phyloP scores from a whole-genome alignment of 208 protist species.

The Leptomonas seymouri region DNA sequence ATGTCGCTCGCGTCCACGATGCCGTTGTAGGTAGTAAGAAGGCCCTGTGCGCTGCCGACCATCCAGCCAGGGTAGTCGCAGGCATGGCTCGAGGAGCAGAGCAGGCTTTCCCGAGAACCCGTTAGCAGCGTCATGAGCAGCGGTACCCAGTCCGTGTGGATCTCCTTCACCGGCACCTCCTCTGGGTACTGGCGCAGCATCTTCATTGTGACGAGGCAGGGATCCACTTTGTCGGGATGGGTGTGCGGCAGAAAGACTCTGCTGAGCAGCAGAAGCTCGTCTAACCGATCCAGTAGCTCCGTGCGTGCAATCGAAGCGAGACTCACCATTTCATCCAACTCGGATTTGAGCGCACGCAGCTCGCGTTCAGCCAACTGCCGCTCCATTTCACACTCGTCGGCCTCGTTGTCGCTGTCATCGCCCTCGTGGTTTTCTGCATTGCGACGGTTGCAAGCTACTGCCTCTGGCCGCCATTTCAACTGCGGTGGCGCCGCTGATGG shows the following conservation, averaged over 20 bases:
- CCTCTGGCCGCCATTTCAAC: slow-evolving; percentile 4
- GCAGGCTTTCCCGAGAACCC: slow-evolving; percentile 34
- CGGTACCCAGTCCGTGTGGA: slow-evolving; percentile 64
- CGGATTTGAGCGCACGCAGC: slow-evolving; percentile 46
- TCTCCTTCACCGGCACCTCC: slow-evolving; percentile 68
- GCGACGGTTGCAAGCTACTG: background rate
- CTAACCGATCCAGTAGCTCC: slow-evolving; percentile 46
- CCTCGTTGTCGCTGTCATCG: slow-evolving; percentile 6
- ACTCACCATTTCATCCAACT: slow-evolving; percentile 63
- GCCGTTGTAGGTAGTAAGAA: slow-evolving; percentile 27
- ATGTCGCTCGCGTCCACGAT: slow-evolving; percentile 25
- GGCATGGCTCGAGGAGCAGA: slow-evolving; percentile 28
- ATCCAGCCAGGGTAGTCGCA: slow-evolving; percentile 1
- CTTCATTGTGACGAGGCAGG: slow-evolving; percentile 56
- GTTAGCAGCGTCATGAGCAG: slow-evolving; percentile 52
- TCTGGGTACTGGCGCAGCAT: slow-evolving; percentile 68
- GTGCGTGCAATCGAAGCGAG: slow-evolving; percentile 43
- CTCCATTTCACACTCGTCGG: slow-evolving; percentile 23
- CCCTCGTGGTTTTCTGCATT: background rate
- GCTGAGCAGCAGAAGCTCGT: slow-evolving; percentile 45
- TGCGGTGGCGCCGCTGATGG: background rate
- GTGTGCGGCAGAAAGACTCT: slow-evolving; percentile 68
- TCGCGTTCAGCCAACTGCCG: slow-evolving; percentile 53
- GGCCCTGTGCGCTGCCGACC: background rate
- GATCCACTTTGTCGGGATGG: slow-evolving; percentile 44